Evolutionary conservation across 352 stramenopile genomes (phyloP), one percentile per base, ranked within the genome.

Genomic region (Globisporangium spinosum): DNA sequence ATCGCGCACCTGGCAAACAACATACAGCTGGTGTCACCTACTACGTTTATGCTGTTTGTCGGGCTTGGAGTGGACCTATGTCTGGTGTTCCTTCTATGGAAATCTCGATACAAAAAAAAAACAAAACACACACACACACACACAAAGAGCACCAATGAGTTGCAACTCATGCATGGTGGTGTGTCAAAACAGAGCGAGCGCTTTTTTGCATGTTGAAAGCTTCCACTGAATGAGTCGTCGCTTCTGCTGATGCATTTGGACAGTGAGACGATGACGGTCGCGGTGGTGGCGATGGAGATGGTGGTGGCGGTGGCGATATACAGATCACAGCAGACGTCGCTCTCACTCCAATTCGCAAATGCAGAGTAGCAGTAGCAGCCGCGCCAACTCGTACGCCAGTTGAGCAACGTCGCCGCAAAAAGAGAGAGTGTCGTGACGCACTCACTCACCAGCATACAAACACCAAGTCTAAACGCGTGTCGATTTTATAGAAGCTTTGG

Each of bases 401-500:
- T 54, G 6, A 22, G 20, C 45, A 54, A 2, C 45, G 10, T 4
- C 7, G 29, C 32, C 12, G 10, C 12, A 7, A 38, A 15, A 32
- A 32, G 29, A 32, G 29, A 3, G 6, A 59, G 54, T 59, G 57
- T 53, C 57, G 29, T 12, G 57, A 53, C 57, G 1, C 10, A 22
- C 38, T 12, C n/a, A 2, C 9, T 61, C 29, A 9, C 9, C 10
- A 29, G 1, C n/a, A 67, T 68, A 68, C 63, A 57, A 35, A 47
- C 3, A 17, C 3, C 63, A 62, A 68, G 63, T 54, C 9, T 27
- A 62, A 68, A 7, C 20, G 27, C 27, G 51, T 62, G 63, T 62
- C 63, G 63, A 68, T 62, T 68, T 43, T 38, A 45, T 67, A 43
- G 62, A 67, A 67, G 51, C 29, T 60, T 53, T 60, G 4, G 3